Conservation (phyloP, 345 rosid species). For the Luvunga scandens region DNA sequence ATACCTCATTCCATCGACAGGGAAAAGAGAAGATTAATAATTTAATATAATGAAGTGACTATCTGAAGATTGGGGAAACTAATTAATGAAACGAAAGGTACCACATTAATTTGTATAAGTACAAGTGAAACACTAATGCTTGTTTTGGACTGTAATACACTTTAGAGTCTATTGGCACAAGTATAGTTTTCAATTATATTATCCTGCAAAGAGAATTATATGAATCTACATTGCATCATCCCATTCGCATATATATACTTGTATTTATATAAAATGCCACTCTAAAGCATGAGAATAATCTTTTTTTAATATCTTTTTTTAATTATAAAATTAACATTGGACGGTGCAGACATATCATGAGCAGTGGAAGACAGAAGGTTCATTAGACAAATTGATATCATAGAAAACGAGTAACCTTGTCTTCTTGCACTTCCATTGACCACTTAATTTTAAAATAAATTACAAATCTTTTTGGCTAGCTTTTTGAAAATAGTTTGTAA, state of each 20-base stretch:
- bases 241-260: neutral
- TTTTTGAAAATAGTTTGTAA: too few species aligned
- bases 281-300: conserved; percentile 1
- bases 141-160: conserved; percentile 30
- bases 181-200: conserved; percentile 20
- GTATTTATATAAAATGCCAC: neutral
- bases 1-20: conserved; percentile 24
- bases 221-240: neutral
- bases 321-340: neutral
- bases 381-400: neutral
- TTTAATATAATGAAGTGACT: neutral
- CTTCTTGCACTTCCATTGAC: neutral
- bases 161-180: conserved; percentile 28
- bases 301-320: too few species aligned
- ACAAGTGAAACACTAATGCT: conserved; percentile 36
- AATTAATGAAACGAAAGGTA: conserved; percentile 11
- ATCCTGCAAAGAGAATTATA: conserved; percentile 18
- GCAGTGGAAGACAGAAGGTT: conserved; percentile 28
- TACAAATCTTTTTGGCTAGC: too few species aligned
- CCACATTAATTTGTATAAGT: conserved; percentile 26
- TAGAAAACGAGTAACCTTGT: neutral
- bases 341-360: neutral
- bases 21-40: neutral
- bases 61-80: neutral
- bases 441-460: too few species aligned